phyloP scores from a whole-genome alignment of 306 rosid species.

The Cucumis cinereus region DNA sequence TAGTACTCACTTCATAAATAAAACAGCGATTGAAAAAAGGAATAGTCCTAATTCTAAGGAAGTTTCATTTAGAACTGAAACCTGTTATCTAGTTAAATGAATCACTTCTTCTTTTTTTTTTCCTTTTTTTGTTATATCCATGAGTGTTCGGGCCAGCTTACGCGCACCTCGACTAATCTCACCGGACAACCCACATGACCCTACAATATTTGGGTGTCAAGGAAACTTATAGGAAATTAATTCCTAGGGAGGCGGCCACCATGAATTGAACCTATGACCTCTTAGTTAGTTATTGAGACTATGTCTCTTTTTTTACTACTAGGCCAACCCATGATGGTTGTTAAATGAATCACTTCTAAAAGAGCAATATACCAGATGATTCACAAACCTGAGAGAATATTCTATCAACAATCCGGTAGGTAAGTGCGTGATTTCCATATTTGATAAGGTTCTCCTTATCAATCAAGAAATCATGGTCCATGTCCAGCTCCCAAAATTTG shows the following conservation, averaged over 20 bases:
- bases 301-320: too few species aligned
- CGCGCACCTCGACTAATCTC: too few species aligned
- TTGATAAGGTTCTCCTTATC: conserved; percentile 96
- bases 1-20: conserved; percentile 13
- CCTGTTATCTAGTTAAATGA: conserved; percentile 11
- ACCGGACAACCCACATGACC: too few species aligned
- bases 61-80: background rate
- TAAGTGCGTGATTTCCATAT: conserved; percentile 98
- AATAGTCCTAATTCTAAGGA: background rate
- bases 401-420: conserved; percentile 97
- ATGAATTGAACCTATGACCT: too few species aligned
- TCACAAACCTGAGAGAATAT: conserved; percentile 93
- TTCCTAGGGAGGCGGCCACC: too few species aligned
- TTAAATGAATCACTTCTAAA: conserved; percentile 3
- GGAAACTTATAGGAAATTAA: too few species aligned
- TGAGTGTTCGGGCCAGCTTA: too few species aligned
- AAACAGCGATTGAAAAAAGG: background rate
- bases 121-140: too few species aligned
- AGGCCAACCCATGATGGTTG: too few species aligned
- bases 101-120: too few species aligned
- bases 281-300: too few species aligned
- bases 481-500: conserved; percentile 99
- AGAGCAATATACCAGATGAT: conserved; percentile 13
- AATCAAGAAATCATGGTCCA: conserved; percentile 93
- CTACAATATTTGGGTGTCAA: too few species aligned